Percentiles rank a stretch among this genome's conserved stretches.
phyloP scores from a whole-genome alignment of 768 basidiomycete genomes.

The Agaricus sinodeliciosus region DNA sequence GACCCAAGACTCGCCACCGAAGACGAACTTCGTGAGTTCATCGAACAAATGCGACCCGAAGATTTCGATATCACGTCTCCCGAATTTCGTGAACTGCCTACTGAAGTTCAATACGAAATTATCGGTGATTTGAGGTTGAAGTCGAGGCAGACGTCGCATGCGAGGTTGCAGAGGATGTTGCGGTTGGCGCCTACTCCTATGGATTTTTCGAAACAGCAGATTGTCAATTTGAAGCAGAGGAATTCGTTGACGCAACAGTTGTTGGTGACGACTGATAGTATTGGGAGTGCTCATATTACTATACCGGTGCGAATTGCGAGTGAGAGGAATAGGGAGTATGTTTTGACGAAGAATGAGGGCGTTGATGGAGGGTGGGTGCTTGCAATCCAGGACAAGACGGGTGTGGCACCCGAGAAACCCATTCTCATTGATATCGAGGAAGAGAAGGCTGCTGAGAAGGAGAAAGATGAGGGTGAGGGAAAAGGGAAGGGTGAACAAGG shows the following conservation, averaged over 20 bases:
- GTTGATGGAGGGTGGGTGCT: constrained; percentile 90
- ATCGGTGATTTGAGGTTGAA: constrained; percentile 92
- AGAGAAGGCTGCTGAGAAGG: constrained; percentile 31
- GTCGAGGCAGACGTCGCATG: constrained; percentile 91
- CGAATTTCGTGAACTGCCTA: constrained; percentile 87
- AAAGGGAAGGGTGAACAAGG: constrained; percentile 69
- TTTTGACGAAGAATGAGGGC: constrained; percentile 90
- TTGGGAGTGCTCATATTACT: constrained; percentile 82
- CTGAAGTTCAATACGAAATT: constrained; percentile 97
- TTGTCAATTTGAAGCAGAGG: constrained; percentile 81
- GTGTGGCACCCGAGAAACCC: constrained; percentile 77
- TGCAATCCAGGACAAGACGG: constrained; percentile 79
- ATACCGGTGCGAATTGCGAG: constrained; percentile 94
- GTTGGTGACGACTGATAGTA: constrained; percentile 84
- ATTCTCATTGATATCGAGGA: constrained; percentile 74
- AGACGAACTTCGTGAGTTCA: constrained; percentile 87
- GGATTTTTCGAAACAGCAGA: constrained; percentile 96
- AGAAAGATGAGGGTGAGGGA: constrained; percentile 56
- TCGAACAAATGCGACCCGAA: constrained; percentile 93
- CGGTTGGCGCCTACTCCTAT: constrained; percentile 70
- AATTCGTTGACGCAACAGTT: constrained; percentile 92
- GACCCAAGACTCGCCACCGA: constrained; percentile 96
- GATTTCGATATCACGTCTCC: constrained; percentile 91
- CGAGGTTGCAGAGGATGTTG: constrained; percentile 88
- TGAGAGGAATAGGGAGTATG: constrained; percentile 90